Base-by-base conservation (phyloP, 805 yeast species). In the Sugiyamaella floridensis region DNA sequence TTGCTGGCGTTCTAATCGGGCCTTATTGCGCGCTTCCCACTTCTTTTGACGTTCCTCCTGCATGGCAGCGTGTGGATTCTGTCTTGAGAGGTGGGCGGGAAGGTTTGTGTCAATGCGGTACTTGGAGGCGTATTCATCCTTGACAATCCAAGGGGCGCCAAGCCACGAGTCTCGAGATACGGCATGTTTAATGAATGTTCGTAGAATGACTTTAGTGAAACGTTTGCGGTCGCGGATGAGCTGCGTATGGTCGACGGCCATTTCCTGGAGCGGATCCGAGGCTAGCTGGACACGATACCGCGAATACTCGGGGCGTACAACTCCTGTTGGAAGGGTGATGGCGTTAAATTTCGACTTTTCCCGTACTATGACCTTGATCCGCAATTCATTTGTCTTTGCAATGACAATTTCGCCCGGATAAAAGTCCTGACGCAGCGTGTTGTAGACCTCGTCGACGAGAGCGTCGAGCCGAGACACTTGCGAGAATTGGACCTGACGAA, bases 121-220 rank as follows among this genome's bases (percentile, higher is more conserved):
- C 60, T 77, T 76, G 52, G 74, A 75, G 0, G 93, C 93, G 66
- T 80, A 88, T 58, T 83, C 82, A 22, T 80, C 81, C 64, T 84
- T 86, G 14, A 93, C 93, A 18, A 92, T 82, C 98, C 98, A 93
- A 2, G 98, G 98, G 2, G 97, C 92, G 2, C 98, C 97, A 43
- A 83, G 75, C 75, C 86, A 87, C 26, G 32, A 29, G 1, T 90
- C 86, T 52, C 96, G 80, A 7, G 85, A 76, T 65, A 88, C 77
- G 45, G 88, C 78, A 65, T 86, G 76, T 68, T 90, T 86, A 65
- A 90, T 76, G 65, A 93, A 83, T n/a, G 96, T 84, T 66, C 90
- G 86, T 40, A 93, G 85, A 50, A 86, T 77, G 80, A 90, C 85
- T 67, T 92, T 93, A 9, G 97, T 90, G 71, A 89, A 90, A 50